Evolutionary conservation across 2,329 filamentous ascomycete species (phyloP).

Genomic region (Sporothrix phasma): DNA sequence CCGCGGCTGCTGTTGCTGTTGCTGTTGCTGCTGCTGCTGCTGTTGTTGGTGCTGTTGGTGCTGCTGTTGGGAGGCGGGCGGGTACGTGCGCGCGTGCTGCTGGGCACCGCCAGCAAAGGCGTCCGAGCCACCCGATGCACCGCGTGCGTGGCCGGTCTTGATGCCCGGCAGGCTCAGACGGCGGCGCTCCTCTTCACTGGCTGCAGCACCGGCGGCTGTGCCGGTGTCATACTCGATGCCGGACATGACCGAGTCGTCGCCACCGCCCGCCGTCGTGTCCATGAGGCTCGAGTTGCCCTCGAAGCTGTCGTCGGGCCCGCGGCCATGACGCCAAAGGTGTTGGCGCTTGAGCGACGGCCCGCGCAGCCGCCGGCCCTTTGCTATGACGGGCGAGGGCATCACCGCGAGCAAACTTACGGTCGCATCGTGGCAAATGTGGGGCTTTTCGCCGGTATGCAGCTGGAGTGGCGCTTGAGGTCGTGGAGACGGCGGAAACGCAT

Average conservation of each 20-base stretch:
- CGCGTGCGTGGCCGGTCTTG: constrained; percentile 59
- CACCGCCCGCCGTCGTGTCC: constrained; percentile 19
- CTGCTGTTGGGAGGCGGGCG: constrained; percentile 31
- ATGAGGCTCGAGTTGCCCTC: constrained; percentile 24
- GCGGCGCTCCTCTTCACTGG: constrained; percentile 44
- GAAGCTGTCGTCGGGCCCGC: constrained; percentile 20
- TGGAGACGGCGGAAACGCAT: constrained; percentile 87
- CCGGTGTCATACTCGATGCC: constrained; percentile 44
- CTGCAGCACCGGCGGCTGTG: not conserved
- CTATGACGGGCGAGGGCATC: constrained; percentile 91
- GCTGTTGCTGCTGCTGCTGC: constrained; percentile 43
- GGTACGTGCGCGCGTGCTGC: constrained; percentile 1
- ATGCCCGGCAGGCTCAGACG: constrained; percentile 62
- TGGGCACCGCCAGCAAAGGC: not conserved
- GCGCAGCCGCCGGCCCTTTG: constrained; percentile 95
- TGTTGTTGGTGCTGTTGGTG: constrained; percentile 35
- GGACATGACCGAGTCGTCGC: constrained; percentile 47
- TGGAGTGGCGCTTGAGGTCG: constrained; percentile 90
- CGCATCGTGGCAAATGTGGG: constrained; percentile 90
- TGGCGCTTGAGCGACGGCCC: constrained; percentile 77
- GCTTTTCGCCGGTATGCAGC: constrained; percentile 90
- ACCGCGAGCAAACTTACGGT: constrained; percentile 86
- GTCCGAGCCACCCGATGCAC: constrained; percentile 21
- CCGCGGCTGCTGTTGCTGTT: constrained; percentile 33
- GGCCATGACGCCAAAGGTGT: constrained; percentile 61